Base-by-base conservation (phyloP, 345 rosid genomes). In the Melaleuca alternifolia region DNA sequence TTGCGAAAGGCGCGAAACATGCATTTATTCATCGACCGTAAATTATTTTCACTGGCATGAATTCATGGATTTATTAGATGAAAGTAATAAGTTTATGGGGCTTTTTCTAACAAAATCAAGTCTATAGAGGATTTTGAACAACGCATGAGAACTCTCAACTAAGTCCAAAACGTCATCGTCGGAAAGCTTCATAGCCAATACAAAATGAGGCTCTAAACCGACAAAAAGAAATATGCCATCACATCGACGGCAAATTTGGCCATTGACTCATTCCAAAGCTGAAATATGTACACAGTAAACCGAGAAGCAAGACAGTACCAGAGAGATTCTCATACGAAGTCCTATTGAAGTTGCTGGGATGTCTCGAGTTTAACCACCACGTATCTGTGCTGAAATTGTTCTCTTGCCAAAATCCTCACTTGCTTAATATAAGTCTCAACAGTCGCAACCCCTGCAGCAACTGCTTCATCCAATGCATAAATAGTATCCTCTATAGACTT, bases 331-430 rank as follows among this genome's bases (percentile, higher is more conserved):
- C 18, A 37, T 37, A 71, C 23, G 7, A 2, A 16, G 14, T 37
- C 81, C 48, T 18, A 37, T 37, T 18, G 5, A 37, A 37, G 48
- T 85, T 50, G 77, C 71, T 1, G 75, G n/a, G 30, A 41, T 12
- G 24, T 53, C 46, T 85, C 53, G 16, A 85, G 54, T n/a, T 85
- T 84, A 28, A 89, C 33, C 12, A 86, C 84, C 87, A 1, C 37
- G 14, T 62, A 87, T 82, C 92, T 91, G 84, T 28, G 84, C 15
- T 50, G 51, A 82, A 92, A 96, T 82, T 95, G 97, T 86, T 94
- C 98, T 89, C 98, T 96, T 2, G 91, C 92, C 93, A 95, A 89
- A 10, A n/a, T 87, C 86, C 99, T 92, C 18, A 96, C 93, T 75
- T 91, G 94, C 89, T 21, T 95, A 9, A 95, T 62, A 77, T 96